phyloP scores from a whole-genome alignment of 352 stramenopile genomes.

The Aphanomyces stellatus region DNA sequence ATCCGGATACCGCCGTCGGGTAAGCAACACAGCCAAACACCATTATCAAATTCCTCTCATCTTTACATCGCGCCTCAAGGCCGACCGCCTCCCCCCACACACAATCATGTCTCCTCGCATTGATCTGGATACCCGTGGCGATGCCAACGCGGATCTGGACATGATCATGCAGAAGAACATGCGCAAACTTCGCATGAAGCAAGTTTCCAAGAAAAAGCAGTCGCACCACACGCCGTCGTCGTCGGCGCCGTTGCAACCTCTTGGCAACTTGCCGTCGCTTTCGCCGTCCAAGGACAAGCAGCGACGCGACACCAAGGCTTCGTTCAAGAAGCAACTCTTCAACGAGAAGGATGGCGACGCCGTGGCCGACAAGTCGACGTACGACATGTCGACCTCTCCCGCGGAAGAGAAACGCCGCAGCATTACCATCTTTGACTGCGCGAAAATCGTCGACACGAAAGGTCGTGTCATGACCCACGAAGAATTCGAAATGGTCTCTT shows the following conservation, averaged over 20 bases:
- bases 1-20: neutral
- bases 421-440: slow-evolving; percentile 77
- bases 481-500: slow-evolving; percentile 45
- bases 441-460: slow-evolving; percentile 64
- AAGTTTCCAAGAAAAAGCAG: slow-evolving; percentile 14
- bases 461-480: slow-evolving; percentile 62
- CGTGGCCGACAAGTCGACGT: neutral
- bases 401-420: slow-evolving; percentile 12
- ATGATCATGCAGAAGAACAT: slow-evolving; percentile 20
- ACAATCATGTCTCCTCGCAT: slow-evolving; percentile 11
- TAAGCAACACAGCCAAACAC: neutral
- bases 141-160: slow-evolving; percentile 10
- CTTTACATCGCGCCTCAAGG: neutral
- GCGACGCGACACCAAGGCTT: neutral
- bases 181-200: slow-evolving; percentile 19
- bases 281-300: slow-evolving; percentile 5
- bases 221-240: neutral
- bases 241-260: neutral
- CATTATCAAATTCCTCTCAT: slow-evolving; percentile 15
- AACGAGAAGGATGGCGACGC: neutral
- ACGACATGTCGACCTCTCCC: neutral
- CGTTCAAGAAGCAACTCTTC: slow-evolving; percentile 18
- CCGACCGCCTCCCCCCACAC: neutral
- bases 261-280: neutral
- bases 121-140: slow-evolving; percentile 1